phyloP scores from a whole-genome alignment of 257 asterid genomes.

The Ballota nigra region DNA sequence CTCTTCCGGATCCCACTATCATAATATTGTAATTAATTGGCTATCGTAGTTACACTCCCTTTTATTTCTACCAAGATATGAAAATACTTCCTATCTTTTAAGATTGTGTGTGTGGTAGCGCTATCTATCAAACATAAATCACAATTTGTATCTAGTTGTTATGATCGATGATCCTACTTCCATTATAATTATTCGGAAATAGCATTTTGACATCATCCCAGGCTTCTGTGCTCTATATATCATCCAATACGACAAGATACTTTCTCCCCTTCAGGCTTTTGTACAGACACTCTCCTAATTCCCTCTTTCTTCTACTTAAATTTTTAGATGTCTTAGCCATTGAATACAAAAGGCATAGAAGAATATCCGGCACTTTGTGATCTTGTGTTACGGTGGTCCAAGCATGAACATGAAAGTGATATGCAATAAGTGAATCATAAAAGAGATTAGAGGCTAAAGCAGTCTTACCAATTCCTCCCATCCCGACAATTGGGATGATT shows the following conservation, averaged over 20 bases:
- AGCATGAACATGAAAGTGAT: too few relatives aligned
- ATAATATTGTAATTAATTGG: too few relatives aligned
- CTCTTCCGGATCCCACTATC: too few relatives aligned
- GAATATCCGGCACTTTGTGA: slow-evolving; percentile 13
- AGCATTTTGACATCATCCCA: slow-evolving; percentile 30
- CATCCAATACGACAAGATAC: slow-evolving; percentile 28
- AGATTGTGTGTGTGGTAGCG: too few relatives aligned
- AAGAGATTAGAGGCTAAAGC: too few relatives aligned
- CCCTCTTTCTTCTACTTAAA: background rate
- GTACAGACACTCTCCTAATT: slow-evolving; percentile 9
- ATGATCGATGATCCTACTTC: slow-evolving; percentile 29
- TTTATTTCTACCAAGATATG: too few relatives aligned
- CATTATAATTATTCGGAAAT: slow-evolving; percentile 26
- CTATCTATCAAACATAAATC: too few relatives aligned
- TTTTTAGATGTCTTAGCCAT: background rate
- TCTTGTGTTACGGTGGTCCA: slow-evolving; percentile 29
- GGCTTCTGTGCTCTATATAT: slow-evolving; percentile 22
- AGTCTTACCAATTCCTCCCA: too few relatives aligned
- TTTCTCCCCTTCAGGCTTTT: slow-evolving; percentile 27
- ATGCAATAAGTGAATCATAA: too few relatives aligned
- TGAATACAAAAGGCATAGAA: slow-evolving; percentile 18
- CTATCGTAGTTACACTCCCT: too few relatives aligned
- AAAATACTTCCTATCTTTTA: too few relatives aligned
- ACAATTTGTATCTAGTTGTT: slow-evolving; percentile 27
- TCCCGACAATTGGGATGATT: too few relatives aligned